Base-by-base conservation (phyloP, 1,284 basidiomycete species). In the Peniophora sp. region DNA sequence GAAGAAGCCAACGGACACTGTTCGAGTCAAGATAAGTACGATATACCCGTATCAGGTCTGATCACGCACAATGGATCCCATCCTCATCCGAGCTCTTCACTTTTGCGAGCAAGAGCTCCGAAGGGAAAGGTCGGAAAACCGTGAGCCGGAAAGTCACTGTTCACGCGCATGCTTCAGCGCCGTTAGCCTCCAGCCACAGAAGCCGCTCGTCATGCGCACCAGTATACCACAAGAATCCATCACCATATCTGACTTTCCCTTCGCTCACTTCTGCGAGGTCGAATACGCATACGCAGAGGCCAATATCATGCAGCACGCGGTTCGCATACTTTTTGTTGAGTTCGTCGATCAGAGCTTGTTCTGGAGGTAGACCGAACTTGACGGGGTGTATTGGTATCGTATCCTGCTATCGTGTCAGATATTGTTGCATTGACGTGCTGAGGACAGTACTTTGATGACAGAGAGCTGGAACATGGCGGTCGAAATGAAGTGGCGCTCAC, bases 241-340 rank as follows among this genome's bases (percentile, higher is more conserved):
- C 96, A 0, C 95, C 95, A 65, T 96, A 97, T 24, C 93, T 78
- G 10, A 98, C 85, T 56, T 88, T 93, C 2, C 96, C 96, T 62
- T 97, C 93, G 10, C 92, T 86, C 2, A 85, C 88, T 57, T 90
- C 81, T 0, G 85, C 74, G 22, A 98, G 70, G 64, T 98, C 95
- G 56, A 92, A 96, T 0, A 94, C 81, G 50, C 84, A 88, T 50
- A 98, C 79, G 59, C 92, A 94, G 15, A 98, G 77, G 0, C 96
- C 95, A 47, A 96, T 87, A 55, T 92, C 88, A 57, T 92, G 88
- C n/a, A 97, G 72, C 37, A 97, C 85, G 57, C 86, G 82, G 67
- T 98, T 97, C 8, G 95, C 88, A 58, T 95, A 98, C 65, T 97
- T 97, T 66, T 88, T 87, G 73, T 95, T 92, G 56, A 94, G 75